Base-by-base conservation (phyloP, 257 asterid genomes). In the Gardenia jasminoides region DNA sequence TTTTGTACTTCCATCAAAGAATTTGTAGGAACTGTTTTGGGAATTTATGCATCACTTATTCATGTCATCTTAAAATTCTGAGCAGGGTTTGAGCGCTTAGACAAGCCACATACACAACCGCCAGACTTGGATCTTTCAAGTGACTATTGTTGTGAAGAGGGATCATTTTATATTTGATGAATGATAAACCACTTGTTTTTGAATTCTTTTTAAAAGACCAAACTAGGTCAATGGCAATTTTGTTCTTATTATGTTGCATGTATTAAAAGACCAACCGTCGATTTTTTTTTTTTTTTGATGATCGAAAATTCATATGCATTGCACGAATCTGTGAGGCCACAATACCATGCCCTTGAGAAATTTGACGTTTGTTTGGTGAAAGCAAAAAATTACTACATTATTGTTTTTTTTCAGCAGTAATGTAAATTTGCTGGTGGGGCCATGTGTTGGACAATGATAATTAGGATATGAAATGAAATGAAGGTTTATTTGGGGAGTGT, bases 41-140 rank as follows among this genome's bases (percentile, higher is more conserved):
- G 31, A 33, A 41, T 41, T 54, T 59, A 20, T 43, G 44, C 62
- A 58, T 13, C 10, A 24, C 22, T 59, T 2, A 17, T 54, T 73
- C 22, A 4, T 82, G 44, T 75, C 43, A 41, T 74, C 75, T 75
- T 74, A 44, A 36, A 36, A 0, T 62, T 73, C 12, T 74, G 67
- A 12, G 77, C 90, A 94, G 99, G 99, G 99, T 64, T 76, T 94
- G 87, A 90, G 95, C 78, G 98, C 98, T 94, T 79, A 84, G 99
- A 77, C 99, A 94, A 84, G 99, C 99, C 75, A 94, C 99, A 12
- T 94, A 94, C 71, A 94, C 99, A 79, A 94, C 98, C 58, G 99
- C 99, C 30, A 91, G 99, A 19, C 99, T 94, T 82, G 98, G 98
- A 74, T 84, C 98, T 46, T 93, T 93, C 82, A 93, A 75, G 98